These are phyloP conservation scores for Alternaria brassicicola DNA, from an alignment of 2,329 filamentous ascomycete species.

Conservation along the genomic window DNA sequence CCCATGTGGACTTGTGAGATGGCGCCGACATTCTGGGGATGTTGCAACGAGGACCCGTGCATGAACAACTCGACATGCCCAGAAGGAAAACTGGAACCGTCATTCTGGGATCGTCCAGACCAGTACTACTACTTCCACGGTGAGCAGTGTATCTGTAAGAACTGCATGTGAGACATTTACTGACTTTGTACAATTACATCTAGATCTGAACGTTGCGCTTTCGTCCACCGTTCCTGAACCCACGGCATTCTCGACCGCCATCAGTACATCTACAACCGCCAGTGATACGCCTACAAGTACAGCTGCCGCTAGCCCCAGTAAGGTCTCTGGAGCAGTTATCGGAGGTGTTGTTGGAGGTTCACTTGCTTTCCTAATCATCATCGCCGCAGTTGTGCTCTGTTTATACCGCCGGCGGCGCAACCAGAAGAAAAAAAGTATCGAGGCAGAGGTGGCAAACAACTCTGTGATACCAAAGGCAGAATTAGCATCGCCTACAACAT, in stretches of 20 bases:
- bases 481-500: neutral
- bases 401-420: neutral
- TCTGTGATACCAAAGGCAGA: neutral
- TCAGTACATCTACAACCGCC: neutral
- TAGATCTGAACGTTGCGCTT: slow-evolving; percentile 8
- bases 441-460: neutral
- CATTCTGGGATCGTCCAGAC: slow-evolving; percentile 23
- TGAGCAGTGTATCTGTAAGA: too few relatives aligned
- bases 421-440: neutral
- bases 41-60: slow-evolving; percentile 46
- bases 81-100: slow-evolving; percentile 26
- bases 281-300: neutral
- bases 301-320: neutral
- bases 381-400: neutral
- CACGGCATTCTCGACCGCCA: neutral
- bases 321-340: neutral
- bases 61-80: slow-evolving; percentile 34
- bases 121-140: slow-evolving; percentile 20
- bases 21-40: slow-evolving; percentile 42
- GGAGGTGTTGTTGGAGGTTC: neutral
- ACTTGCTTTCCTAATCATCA: neutral
- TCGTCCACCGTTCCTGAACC: neutral
- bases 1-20: slow-evolving; percentile 47
- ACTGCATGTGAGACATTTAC: too few relatives aligned
- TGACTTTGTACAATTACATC: too few relatives aligned